Conservation (phyloP, 1,284 basidiomycete genomes). For the Cystobasidium slooffiae region DNA sequence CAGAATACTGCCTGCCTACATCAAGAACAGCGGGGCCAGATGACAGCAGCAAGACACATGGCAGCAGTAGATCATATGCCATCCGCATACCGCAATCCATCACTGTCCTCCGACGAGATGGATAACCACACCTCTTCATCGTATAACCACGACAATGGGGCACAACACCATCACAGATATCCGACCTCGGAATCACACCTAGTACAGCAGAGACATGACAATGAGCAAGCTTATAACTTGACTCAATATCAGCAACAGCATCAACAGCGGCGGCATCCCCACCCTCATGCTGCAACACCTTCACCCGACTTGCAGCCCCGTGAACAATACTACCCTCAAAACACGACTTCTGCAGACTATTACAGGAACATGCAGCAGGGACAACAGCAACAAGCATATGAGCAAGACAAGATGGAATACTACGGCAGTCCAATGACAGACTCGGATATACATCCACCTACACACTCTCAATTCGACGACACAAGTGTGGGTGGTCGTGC, state of each 20-base stretch:
- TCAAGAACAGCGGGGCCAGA: no score
- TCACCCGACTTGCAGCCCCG: neutral
- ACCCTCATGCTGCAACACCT: neutral
- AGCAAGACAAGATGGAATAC: slow-evolving; percentile 9
- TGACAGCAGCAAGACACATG: neutral
- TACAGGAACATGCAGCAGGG: neutral
- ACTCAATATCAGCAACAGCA: slow-evolving; percentile 1
- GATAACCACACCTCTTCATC: slow-evolving; percentile 16
- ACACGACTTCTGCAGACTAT: neutral
- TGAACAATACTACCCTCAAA: neutral
- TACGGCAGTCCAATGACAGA: neutral
- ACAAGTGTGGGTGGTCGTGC: neutral
- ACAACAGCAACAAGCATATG: neutral
- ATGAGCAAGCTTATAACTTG: slow-evolving; percentile 11
- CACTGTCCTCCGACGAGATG: slow-evolving; percentile 7
- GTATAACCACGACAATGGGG: neutral
- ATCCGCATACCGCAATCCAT: slow-evolving; percentile 2
- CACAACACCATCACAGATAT: neutral
- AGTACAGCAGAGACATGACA: neutral
- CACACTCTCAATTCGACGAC: neutral
- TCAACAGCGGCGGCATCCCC: neutral
- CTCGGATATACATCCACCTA: neutral
- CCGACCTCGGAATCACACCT: slow-evolving; percentile 10
- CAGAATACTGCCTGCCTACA: no score
- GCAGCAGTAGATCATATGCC: neutral